Conservation (phyloP, 129 eudicot genomes). For the Calendula officinalis region DNA sequence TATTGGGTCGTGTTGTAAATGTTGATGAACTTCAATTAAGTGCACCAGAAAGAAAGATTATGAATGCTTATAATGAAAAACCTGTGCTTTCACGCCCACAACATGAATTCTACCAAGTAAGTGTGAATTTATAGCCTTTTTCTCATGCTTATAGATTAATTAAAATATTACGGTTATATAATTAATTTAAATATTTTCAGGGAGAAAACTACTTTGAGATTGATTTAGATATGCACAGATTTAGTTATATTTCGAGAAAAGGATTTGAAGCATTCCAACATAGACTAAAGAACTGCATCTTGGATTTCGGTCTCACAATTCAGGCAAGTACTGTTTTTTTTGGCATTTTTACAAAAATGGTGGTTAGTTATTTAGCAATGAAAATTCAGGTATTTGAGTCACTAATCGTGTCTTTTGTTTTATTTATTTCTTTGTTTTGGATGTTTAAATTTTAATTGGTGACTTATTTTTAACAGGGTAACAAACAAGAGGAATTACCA, state of each 20-base stretch:
- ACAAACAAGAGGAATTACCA: constrained; percentile 85
- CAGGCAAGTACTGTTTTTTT: constrained; percentile 48
- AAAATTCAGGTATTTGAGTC: neutral
- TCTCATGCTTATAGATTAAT: neutral
- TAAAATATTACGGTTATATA: neutral
- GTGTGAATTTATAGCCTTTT: constrained; percentile 8
- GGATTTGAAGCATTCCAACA: constrained; percentile 76
- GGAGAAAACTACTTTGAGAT: constrained; percentile 88
- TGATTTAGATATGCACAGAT: constrained; percentile 89
- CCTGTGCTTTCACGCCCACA: constrained; percentile 31
- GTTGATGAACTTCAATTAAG: constrained; percentile 78
- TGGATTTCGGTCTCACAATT: constrained; percentile 88
- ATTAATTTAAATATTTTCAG: constrained; percentile 33
- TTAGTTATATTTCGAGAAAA: constrained; percentile 91
- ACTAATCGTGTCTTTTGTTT: neutral
- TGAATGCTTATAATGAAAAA: constrained; percentile 35
- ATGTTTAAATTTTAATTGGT: neutral
- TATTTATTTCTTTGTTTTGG: neutral
- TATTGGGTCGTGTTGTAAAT: constrained; percentile 83
- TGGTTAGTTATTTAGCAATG: neutral
- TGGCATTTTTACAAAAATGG: neutral
- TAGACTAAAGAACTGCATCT: constrained; percentile 62
- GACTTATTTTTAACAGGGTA: constrained; percentile 43
- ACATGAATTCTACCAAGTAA: constrained; percentile 50
- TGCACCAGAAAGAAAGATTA: constrained; percentile 77